Base-by-base conservation (phyloP, 1,284 basidiomycete species). In the Ganoderma lucidum region DNA sequence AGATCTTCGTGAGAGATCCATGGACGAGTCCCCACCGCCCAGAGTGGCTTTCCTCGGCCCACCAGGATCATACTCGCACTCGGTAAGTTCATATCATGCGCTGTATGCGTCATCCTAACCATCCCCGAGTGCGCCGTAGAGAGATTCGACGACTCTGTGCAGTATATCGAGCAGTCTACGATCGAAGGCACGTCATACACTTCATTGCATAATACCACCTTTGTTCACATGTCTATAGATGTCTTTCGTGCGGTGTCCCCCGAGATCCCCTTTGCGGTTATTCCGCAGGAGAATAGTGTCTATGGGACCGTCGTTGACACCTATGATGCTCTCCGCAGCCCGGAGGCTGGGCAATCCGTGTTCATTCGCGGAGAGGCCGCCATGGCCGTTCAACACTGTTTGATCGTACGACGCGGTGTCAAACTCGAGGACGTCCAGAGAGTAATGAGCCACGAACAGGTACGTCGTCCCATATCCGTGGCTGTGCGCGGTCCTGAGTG, bases 401-500 rank as follows among this genome's bases (percentile, higher is more conserved):
- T 94, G 45, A 79, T 93, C 35, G 87, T 84, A 32, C 86, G 85
- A 62, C 79, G 79, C 55, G 93, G 91, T 10, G 85, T 87, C 48
- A 81, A 83, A 70, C 71, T 88, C 23, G 78, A 83, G 62, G 81
- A 89, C 64, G 83, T 93, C 23, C 81, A 83, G 66, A 81, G 80
- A 64, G 83, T 94, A 14, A 75, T 92, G 72, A 94, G 93, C 79
- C 92, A 94, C 72, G 93, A 93, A 76, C 93, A 94, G 82, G 92
- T 91, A 65, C 64, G 81, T 41, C 17, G 35, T 30, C 9, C 37
- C 39, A 53, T 15, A 35, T 23, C 35, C 5, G 41, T 44, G 23
- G 61, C 39, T 28, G 23, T 44, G 37, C 32, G 14, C 10, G 14
- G 9, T n/a, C 35, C 44, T 64, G 9, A 61, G 55, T 62, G 15